Base-by-base conservation (phyloP, 2,329 filamentous ascomycete genomes). In the Huntiella moniliformis region DNA sequence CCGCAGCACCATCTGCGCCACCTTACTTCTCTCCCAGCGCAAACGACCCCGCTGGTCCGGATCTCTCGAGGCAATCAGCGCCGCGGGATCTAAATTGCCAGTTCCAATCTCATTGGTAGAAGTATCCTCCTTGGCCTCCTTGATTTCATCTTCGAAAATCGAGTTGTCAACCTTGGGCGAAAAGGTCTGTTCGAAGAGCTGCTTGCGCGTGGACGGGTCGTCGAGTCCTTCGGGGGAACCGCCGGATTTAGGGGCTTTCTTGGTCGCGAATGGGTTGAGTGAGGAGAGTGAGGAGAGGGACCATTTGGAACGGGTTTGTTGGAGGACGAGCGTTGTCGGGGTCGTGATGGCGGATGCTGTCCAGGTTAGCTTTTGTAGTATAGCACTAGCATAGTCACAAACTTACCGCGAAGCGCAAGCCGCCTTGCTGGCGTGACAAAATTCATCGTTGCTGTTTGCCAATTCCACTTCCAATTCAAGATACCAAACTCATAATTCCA, bases 1-100 rank as follows among this genome's bases (percentile, higher is more conserved):
- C 51, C 72, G 72, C 44, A 70, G 71, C 42, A 95, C 70, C 60
- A 81, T 74, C 53, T 81, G 75, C 46, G 88, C 80, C 36, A 93
- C 74, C 70, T 87, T 85, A 61, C 80, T 85, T 55, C 83, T 73
- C 65, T 93, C 77, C 76, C 82, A 94, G 48, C 78, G 71, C 45
- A 77, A 66, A 48, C 86, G 74, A 48, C 70, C 70, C 38, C 69
- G 63, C 12, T 87, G 86, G 53, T 81, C 73, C 4, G 91, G 91
- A 59, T 94, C 81, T 40, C 84, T 63, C 22, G 73, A 37, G 13
- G 41, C 40, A 13, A 39, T 33, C 13, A 48, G 49, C 54, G 22
- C 51, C 44, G 38, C 46, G 33, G 16, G 53, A 47, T 8, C 53
- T 35, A 50, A 36, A 10, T 28, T 28, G 10, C 22, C 22, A 1